Evolutionary conservation across 768 basidiomycete genomes (phyloP), one percentile per base, ranked within the genome.

Genomic region (Lyophyllum shimeji): DNA sequence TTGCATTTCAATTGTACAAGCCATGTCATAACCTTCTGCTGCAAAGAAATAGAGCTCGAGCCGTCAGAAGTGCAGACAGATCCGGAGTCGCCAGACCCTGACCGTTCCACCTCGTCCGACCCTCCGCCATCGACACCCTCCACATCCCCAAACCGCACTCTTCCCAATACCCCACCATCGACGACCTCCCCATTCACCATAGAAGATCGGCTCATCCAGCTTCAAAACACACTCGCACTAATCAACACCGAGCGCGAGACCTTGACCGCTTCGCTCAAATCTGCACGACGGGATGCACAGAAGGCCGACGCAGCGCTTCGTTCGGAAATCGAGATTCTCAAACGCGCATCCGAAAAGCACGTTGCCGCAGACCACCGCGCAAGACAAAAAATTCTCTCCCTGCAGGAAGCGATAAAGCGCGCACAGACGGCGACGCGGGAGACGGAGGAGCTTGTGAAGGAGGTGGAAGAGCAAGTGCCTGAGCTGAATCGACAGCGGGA

Each of bases 371-470:
- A 98, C 67, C 77, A 83, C 21, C 82, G 93, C n/a, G 85, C 87
- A 9, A 84, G 85, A 43, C 94, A 96, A 68, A 95, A 93, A 62
- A 84, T 89, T 9, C 79, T 94, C 11, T 91, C 95, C 0, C 73
- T 96, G 37, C 93, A 95, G 67, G 93, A 96, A 65, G 89, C 93
- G 2, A 86, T 89, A 12, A 93, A 90, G 65, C 85, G 91, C 52
- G 85, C 90, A 9, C 84, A 82, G 59, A 79, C 82, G 61, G 82
- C 52, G 69, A 85, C 67, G 61, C 70, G 61, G 67, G 77, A 80
- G 51, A 76, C 75, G 23, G 76, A 79, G 46, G 74, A 77, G 53
- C 69, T 65, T 47, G 76, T 82, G 45, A 65, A 66, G 40, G 78
- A 82, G 51, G 73, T 85, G 6, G 77, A 84, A 63, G 67, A 58